Evolutionary conservation across 2,329 filamentous ascomycete genomes (phyloP), one percentile per base, ranked within the genome.

Genomic region (Shiraia bambusicola): DNA sequence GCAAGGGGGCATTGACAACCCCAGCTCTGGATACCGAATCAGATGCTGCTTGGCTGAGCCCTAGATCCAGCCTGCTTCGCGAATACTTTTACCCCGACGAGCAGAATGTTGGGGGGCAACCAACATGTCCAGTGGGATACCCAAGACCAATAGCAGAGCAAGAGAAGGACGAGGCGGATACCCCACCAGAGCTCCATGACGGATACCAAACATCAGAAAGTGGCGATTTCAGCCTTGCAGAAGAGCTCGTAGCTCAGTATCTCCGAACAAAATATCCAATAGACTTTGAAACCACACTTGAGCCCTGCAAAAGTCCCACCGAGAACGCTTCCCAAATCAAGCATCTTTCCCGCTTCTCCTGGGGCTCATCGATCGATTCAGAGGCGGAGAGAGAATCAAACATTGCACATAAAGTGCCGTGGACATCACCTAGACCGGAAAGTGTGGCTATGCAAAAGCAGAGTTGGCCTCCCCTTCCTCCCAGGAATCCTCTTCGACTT

Each of bases 341-440:
- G 14, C 19, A 26, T 19, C 32, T 15, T 30, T 41, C 38, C 6
- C 25, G 38, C 9, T 41, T 41, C 27, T 41, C 38, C 10, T 41
- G 38, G 38, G 19, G 26, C 12, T 41, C 38, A 11, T 41, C 38
- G 12, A 33, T 30, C 6, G 34, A 41, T 14, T 41, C 38, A 3
- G 32, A 30, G 7, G 19, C 17, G 11, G 19, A 28, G n/a, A 3
- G 12, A 9, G 28, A 35, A 14, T 16, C 26, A 3, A 19, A 12
- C 9, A 25, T 16, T 5, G 32, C 24, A 14, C 10, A 13, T 7
- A 13, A 28, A 14, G 32, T 24, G 7, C 35, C 31, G 38, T 41
- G 38, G 38, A 35, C 13, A 24, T 22, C 37, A 12, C 27, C 28
- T 7, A 36, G 14, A 16, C 38, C 38, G 4, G 14, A 35, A 11